Base-by-base conservation (phyloP, 1,139 yeast genomes). In the Sugiyamaella neomexicana region DNA sequence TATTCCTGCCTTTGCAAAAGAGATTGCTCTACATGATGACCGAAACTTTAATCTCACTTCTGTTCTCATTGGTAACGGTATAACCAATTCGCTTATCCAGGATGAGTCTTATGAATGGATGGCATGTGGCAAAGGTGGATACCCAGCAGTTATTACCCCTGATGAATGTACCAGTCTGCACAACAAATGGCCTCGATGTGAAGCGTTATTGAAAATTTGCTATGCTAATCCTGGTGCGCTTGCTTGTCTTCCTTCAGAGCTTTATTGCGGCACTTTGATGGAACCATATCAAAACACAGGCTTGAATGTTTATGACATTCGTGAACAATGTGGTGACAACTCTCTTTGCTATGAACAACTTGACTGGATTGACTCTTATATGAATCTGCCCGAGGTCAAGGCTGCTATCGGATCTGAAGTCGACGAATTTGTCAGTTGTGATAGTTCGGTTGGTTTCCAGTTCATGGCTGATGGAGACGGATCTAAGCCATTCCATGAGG, bases 71-170 rank as follows among this genome's bases (percentile, higher is more conserved):
- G 99, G 99, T 68, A 93, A 93, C 69, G 99, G 99, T 57, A 81
- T 93, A 68, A 90, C 97, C 55, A 98, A 93, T 73, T 91, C 96
- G 15, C 80, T 89, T 71, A 83, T 83, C 59, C 99, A 93, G 75
- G 88, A 86, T 72, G 86, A 85, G 64, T 84, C 84, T 72, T 93
- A 89, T 74, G 87, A 88, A 75, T 96, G 95, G 71, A 93, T 93
- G 99, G 98, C 97, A 10, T 93, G 99, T 74, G 97, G 97, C 62
- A 77, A 82, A 66, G 96, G 97, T 68, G 98, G 97, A 49, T 87
- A 84, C 62, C 86, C 87, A 38, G 78, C 96, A 10, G 95, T 90
- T 7, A 76, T 93, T 65, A 76, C 80, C 37, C 89, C 86, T 50
- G 91, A 86, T 59, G 85, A 87, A 70, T 93, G 99, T 76, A 80